A percentile compares a stretch with the other conserved stretches of the same genome.
phyloP scores from a whole-genome alignment of 2,329 filamentous ascomycete species.

The Trichoderma sp. region DNA sequence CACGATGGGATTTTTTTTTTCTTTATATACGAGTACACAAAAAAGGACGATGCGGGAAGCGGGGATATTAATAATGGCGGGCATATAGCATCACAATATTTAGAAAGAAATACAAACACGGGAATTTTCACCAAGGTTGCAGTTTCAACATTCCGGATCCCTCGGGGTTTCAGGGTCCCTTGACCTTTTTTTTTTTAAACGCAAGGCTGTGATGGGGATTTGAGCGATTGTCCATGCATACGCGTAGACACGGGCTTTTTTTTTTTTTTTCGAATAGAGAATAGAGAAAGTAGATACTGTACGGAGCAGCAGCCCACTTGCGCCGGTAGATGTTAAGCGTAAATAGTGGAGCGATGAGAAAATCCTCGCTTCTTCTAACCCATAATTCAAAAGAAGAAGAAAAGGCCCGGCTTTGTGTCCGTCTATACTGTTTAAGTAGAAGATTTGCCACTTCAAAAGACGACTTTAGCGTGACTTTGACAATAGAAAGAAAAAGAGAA shows the following conservation, averaged over 20 bases:
- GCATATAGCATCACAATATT: background rate
- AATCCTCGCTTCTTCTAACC: background rate
- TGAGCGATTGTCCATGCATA: background rate
- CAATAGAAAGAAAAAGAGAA: background rate
- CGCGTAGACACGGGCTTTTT: background rate
- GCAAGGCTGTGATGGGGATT: background rate
- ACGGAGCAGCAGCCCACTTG: background rate
- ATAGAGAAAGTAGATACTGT: background rate
- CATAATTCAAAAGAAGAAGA: background rate
- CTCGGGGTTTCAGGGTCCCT: background rate
- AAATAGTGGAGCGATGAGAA: background rate
- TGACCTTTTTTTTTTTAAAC: background rate
- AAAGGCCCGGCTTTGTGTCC: background rate
- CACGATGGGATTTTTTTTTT: background rate
- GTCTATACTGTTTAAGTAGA: background rate
- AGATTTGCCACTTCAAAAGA: background rate
- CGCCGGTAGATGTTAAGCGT: background rate
- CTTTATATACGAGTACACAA: background rate
- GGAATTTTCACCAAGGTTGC: background rate
- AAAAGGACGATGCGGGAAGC: background rate
- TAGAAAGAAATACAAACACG: slow-evolving; percentile 14
- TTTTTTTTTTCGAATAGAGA: background rate
- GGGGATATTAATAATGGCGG: background rate
- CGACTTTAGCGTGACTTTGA: background rate
- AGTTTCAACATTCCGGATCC: background rate